These are phyloP conservation scores for Sarocladiaceae sp. DNA, from an alignment of 2,329 filamentous ascomycete genomes.

Conservation along the genomic window DNA sequence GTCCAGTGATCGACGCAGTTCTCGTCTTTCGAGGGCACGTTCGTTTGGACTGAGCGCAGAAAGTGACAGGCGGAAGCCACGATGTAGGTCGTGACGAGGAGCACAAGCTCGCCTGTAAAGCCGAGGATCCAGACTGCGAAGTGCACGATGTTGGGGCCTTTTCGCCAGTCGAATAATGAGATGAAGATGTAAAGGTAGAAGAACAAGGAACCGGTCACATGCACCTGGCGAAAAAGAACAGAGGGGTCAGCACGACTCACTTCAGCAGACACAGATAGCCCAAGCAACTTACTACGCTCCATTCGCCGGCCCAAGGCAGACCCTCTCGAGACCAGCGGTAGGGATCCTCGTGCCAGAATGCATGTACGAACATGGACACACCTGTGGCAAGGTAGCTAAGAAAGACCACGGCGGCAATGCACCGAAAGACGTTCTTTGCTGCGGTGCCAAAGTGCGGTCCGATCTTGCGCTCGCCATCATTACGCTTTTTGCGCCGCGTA, in stretches of 20 bases:
- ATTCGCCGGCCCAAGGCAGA: constrained; percentile 69
- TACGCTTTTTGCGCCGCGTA: constrained; percentile 50
- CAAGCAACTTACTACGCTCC: constrained; percentile 57
- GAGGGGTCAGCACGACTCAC: too few species aligned
- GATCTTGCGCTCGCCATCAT: constrained; percentile 37
- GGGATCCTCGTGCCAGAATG: constrained; percentile 44
- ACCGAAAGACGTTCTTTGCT: constrained; percentile 68
- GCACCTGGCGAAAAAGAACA: constrained; percentile 57
- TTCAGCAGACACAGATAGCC: constrained; percentile 9
- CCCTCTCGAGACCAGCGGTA: constrained; percentile 35
- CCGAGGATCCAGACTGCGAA: constrained; percentile 72
- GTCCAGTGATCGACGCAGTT: constrained; percentile 32
- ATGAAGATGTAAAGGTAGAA: constrained; percentile 81
- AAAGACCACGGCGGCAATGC: constrained; percentile 63
- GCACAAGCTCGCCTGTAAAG: constrained; percentile 63
- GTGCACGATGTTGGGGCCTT: constrained; percentile 75
- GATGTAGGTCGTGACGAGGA: constrained; percentile 62
- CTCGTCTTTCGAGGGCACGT: constrained; percentile 17
- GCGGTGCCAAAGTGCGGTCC: constrained; percentile 55
- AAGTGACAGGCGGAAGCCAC: constrained; percentile 64
- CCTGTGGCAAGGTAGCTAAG: constrained; percentile 72
- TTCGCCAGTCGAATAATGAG: constrained; percentile 75
- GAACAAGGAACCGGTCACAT: constrained; percentile 78
- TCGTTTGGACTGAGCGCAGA: constrained; percentile 33
- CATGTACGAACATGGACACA: constrained; percentile 66